Evolutionary conservation across 257 asterid species (phyloP).

Genomic region (Solanum habrochaites): DNA sequence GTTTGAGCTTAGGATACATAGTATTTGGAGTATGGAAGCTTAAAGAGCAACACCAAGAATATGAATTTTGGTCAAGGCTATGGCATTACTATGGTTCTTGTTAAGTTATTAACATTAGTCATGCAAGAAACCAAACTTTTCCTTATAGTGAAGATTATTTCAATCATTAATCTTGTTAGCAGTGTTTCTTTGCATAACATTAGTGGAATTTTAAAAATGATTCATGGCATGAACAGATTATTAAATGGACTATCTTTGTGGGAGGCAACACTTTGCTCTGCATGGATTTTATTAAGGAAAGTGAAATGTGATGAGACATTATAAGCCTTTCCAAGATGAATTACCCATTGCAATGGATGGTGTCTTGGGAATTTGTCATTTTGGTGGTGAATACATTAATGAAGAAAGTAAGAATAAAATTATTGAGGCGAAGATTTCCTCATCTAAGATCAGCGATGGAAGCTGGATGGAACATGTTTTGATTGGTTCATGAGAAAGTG

Average conservation of each 20-base stretch:
- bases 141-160: background rate
- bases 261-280: background rate
- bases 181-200: background rate
- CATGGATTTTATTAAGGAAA: background rate
- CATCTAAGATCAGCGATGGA: background rate
- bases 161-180: background rate
- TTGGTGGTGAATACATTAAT: constrained; percentile 14
- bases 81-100: constrained; percentile 10
- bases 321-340: background rate
- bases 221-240: background rate
- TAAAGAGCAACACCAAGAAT: background rate
- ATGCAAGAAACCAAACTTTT: background rate
- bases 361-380: background rate
- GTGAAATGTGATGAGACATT: background rate
- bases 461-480: constrained; percentile 1
- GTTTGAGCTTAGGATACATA: background rate
- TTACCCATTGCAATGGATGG: constrained; percentile 1
- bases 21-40: background rate
- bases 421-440: background rate
- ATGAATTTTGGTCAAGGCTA: background rate
- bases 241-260: background rate
- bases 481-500: background rate
- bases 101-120: background rate
- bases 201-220: background rate
- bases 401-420: background rate